Conservation (phyloP, 73 alveolate genomes). For the Paramecium bursaria region DNA sequence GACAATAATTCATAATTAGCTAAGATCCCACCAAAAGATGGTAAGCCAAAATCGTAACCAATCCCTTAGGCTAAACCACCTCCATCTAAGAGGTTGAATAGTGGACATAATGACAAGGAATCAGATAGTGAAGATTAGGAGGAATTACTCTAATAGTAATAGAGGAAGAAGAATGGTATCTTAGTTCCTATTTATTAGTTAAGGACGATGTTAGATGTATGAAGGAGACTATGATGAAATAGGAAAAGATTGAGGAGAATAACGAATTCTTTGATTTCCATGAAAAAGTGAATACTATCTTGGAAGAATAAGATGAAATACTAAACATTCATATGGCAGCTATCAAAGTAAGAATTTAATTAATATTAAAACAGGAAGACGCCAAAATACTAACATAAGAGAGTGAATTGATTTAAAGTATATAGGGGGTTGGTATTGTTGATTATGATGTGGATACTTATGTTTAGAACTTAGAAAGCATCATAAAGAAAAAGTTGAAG, state of each 20-base stretch:
- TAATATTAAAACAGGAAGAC: slow-evolving; percentile 76
- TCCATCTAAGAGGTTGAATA: slow-evolving; percentile 76
- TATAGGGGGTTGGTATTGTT: slow-evolving; percentile 85
- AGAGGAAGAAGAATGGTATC: slow-evolving; percentile 73
- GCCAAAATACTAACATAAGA: slow-evolving; percentile 95
- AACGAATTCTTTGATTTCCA: slow-evolving; percentile 86
- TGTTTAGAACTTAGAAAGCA: slow-evolving; percentile 81
- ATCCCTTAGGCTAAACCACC: slow-evolving; percentile 65
- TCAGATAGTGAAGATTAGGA: slow-evolving; percentile 71
- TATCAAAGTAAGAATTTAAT: slow-evolving; percentile 71
- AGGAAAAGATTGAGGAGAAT: slow-evolving; percentile 70
- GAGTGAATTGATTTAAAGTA: slow-evolving; percentile 89
- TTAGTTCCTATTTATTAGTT: too few species aligned
- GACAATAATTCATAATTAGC: too few species aligned
- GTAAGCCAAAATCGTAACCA: slow-evolving; percentile 60
- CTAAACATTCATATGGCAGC: slow-evolving; percentile 89
- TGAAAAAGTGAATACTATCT: slow-evolving; percentile 88
- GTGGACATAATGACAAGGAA: slow-evolving; percentile 65
- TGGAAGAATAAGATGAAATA: slow-evolving; percentile 94
- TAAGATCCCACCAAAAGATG: slow-evolving; percentile 65
- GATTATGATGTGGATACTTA: slow-evolving; percentile 93
- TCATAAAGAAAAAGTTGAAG: slow-evolving; percentile 86
- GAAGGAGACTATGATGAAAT: slow-evolving; percentile 76
- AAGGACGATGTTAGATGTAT: slow-evolving; percentile 80
- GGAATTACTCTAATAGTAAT: slow-evolving; percentile 72